A percentile compares a stretch with the other conserved stretches of the same genome.
These are phyloP conservation scores for Daldinia sp. DNA, from an alignment of 2,329 filamentous ascomycete genomes.

Conservation along the genomic window DNA sequence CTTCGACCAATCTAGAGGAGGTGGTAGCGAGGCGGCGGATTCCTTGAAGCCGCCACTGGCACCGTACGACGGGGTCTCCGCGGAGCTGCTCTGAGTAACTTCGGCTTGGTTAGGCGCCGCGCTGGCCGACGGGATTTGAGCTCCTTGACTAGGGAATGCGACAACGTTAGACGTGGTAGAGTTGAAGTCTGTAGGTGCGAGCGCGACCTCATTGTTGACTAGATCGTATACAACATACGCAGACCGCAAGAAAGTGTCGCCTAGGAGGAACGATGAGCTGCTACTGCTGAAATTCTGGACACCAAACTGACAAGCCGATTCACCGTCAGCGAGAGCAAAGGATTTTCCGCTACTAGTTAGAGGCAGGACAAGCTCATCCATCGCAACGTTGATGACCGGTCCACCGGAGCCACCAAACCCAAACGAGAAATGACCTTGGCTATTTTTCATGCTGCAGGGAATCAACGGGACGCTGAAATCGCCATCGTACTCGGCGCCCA, in stretches of 20 bases:
- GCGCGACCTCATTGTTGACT: conserved; percentile 63
- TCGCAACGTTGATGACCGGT: conserved; percentile 59
- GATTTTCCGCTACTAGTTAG: conserved; percentile 47
- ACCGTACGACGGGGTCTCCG: conserved; percentile 44
- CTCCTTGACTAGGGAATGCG: conserved; percentile 58
- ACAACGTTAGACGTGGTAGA: conserved; percentile 59
- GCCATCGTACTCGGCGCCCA: conserved; percentile 58
- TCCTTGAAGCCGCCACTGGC: conserved; percentile 50
- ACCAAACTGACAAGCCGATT: conserved; percentile 63
- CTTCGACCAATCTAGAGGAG: conserved; percentile 38
- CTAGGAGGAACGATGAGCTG: conserved; percentile 56
- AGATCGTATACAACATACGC: conserved; percentile 69
- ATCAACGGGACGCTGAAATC: conserved; percentile 54
- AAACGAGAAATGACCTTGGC: conserved; percentile 61
- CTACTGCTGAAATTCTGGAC: conserved; percentile 59
- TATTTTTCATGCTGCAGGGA: conserved; percentile 58
- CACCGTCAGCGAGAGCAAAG: conserved; percentile 51
- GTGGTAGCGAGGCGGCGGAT: conserved; percentile 28
- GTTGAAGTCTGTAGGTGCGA: conserved; percentile 66
- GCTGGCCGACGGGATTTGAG: conserved; percentile 60
- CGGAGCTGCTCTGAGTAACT: conserved; percentile 33
- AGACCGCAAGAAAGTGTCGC: conserved; percentile 66
- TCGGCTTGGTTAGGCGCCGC: conserved; percentile 51
- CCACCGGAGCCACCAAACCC: conserved; percentile 59
- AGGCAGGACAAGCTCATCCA: conserved; percentile 65